These are phyloP conservation scores for Nemania sp. DNA, from an alignment of 2,329 filamentous ascomycete species.

Conservation along the genomic window DNA sequence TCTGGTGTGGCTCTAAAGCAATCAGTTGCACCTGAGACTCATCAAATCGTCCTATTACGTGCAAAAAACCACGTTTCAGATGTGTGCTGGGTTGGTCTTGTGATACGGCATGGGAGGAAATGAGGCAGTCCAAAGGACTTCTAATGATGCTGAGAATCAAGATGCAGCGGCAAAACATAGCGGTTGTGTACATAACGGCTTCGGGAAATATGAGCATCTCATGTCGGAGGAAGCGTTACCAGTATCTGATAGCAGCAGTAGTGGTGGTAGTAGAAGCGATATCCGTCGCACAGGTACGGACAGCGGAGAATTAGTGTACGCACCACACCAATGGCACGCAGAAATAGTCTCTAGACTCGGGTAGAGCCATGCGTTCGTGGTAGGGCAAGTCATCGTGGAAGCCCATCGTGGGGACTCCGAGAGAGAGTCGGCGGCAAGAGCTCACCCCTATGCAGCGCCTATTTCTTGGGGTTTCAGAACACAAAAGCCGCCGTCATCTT, in stretches of 20 bases:
- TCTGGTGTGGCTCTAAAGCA: slow-evolving; percentile 11
- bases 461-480: background rate
- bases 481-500: no score
- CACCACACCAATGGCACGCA: slow-evolving; percentile 35
- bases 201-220: slow-evolving; percentile 43
- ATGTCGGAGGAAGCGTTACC: slow-evolving; percentile 37
- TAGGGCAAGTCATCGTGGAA: slow-evolving; percentile 32
- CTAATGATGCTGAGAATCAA: slow-evolving; percentile 27
- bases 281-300: slow-evolving; percentile 39
- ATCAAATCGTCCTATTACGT: slow-evolving; percentile 20
- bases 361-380: slow-evolving; percentile 40
- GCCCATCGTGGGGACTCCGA: background rate
- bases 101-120: slow-evolving; percentile 44
- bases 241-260: slow-evolving; percentile 8
- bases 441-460: background rate
- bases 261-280: background rate
- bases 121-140: slow-evolving; percentile 29
- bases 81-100: slow-evolving; percentile 37
- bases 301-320: slow-evolving; percentile 37
- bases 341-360: slow-evolving; percentile 17
- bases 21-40: slow-evolving; percentile 30
- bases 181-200: slow-evolving; percentile 45
- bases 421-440: background rate
- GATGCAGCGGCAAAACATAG: slow-evolving; percentile 36
- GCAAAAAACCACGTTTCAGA: slow-evolving; percentile 40